Percentiles rank a stretch among this genome's conserved stretches.
phyloP scores from a whole-genome alignment of 306 rosid species.

The Vicia villosa region DNA sequence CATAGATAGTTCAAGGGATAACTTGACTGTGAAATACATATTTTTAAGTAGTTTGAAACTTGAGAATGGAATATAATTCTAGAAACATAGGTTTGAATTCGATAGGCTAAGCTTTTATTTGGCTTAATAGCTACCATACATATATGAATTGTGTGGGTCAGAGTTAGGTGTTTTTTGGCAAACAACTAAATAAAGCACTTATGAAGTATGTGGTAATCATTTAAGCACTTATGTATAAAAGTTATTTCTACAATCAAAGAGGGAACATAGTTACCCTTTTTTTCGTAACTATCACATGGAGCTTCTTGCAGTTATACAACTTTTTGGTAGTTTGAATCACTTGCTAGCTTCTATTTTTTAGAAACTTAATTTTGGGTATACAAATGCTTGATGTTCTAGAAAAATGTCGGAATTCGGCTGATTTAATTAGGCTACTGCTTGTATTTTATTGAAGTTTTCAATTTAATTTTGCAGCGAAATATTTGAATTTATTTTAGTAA shows the following conservation, averaged over 20 bases:
- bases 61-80: constrained; percentile 12
- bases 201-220: not conserved
- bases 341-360: too few relatives aligned
- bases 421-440: not conserved
- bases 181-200: not conserved
- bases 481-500: too few relatives aligned
- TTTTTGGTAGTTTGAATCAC: too few relatives aligned
- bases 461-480: constrained; percentile 59
- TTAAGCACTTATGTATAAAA: not conserved
- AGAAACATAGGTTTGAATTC: constrained; percentile 25
- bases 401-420: not conserved
- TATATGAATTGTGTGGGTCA: not conserved
- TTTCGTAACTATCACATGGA: not conserved
- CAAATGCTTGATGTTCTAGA: not conserved
- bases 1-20: constrained; percentile 7
- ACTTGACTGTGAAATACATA: constrained; percentile 8
- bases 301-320: not conserved
- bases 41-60: constrained; percentile 7
- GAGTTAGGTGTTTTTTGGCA: not conserved
- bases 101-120: not conserved
- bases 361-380: constrained; percentile 13
- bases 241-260: not conserved
- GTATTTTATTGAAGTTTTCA: constrained; percentile 17
- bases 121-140: not conserved
- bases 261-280: not conserved